These are phyloP conservation scores for Euphorbia tirucalli DNA, from an alignment of 345 rosid genomes.

Conservation along the genomic window DNA sequence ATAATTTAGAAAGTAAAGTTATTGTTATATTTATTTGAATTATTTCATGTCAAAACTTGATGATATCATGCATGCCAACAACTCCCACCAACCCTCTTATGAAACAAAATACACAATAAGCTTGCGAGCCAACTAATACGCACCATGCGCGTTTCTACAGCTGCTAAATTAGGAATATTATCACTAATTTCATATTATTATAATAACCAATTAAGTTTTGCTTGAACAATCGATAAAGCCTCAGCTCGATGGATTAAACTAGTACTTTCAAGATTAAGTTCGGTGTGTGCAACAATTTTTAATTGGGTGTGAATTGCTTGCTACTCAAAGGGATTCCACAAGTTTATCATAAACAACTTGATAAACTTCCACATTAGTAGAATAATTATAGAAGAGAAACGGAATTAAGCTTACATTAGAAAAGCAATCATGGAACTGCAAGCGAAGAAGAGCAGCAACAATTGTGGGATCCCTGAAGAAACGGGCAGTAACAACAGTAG, in stretches of 20 bases:
- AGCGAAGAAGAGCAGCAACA: conserved; percentile 38
- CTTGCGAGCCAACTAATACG: conserved; percentile 21
- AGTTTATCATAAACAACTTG: too few relatives aligned
- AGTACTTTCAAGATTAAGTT: too few relatives aligned
- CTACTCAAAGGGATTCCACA: too few relatives aligned
- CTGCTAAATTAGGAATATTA: not conserved
- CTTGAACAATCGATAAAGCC: too few relatives aligned
- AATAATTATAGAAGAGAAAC: not conserved
- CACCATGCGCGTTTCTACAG: conserved; percentile 5
- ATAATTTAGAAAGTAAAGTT: not conserved
- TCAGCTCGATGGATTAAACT: too few relatives aligned
- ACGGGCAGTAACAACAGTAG: conserved; percentile 22
- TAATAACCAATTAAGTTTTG: too few relatives aligned
- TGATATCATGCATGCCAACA: conserved; percentile 8
- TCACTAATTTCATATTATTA: too few relatives aligned
- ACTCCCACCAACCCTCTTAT: conserved; percentile 6
- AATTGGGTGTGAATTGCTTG: too few relatives aligned
- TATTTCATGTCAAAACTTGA: too few relatives aligned
- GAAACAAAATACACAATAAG: conserved; percentile 17
- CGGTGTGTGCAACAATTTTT: too few relatives aligned
- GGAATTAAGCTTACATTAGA: conserved; percentile 27
- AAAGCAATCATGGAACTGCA: conserved; percentile 50
- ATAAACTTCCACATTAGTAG: too few relatives aligned
- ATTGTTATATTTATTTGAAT: too few relatives aligned
- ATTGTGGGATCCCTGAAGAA: conserved; percentile 27